These are phyloP conservation scores for Sanghuangporus sanghuang DNA, from an alignment of 1,284 basidiomycete genomes.

Conservation along the genomic window DNA sequence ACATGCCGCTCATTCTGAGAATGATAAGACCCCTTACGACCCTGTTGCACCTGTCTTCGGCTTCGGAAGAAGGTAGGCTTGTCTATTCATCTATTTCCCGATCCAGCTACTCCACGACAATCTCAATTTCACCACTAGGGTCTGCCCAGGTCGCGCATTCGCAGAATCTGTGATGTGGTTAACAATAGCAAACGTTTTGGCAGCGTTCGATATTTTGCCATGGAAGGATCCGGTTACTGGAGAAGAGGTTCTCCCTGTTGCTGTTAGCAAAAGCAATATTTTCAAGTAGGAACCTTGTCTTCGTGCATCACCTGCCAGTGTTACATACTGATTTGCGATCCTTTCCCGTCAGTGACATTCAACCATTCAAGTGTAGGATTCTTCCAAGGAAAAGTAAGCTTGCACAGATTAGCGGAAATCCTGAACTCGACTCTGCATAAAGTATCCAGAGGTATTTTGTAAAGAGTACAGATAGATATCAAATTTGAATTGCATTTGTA, in stretches of 20 bases:
- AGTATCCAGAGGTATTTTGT: no score
- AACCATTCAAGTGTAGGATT: slow-evolving; percentile 7
- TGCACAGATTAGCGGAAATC: neutral
- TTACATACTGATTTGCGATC: neutral
- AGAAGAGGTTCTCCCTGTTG: neutral
- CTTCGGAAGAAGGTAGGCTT: neutral
- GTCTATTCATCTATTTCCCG: neutral
- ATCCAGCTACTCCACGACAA: neutral
- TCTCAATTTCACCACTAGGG: neutral
- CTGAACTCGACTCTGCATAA: no score
- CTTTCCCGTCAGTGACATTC: neutral
- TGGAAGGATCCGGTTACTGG: slow-evolving; percentile 2
- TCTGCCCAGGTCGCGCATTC: slow-evolving; percentile 9
- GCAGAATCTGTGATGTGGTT: slow-evolving; percentile 14
- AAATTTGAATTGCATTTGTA: no score
- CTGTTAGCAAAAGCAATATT: neutral
- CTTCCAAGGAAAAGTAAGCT: neutral
- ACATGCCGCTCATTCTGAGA: neutral
- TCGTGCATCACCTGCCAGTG: no score
- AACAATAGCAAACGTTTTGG: slow-evolving; percentile 7
- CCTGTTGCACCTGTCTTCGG: neutral
- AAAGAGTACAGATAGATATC: no score
- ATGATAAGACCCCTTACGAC: neutral
- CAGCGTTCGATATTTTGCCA: slow-evolving; percentile 13
- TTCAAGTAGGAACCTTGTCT: neutral